A percentile compares a stretch with the other conserved stretches of the same genome.
phyloP scores from a whole-genome alignment of 139 green algal species.

The Coccomyxa sp. region DNA sequence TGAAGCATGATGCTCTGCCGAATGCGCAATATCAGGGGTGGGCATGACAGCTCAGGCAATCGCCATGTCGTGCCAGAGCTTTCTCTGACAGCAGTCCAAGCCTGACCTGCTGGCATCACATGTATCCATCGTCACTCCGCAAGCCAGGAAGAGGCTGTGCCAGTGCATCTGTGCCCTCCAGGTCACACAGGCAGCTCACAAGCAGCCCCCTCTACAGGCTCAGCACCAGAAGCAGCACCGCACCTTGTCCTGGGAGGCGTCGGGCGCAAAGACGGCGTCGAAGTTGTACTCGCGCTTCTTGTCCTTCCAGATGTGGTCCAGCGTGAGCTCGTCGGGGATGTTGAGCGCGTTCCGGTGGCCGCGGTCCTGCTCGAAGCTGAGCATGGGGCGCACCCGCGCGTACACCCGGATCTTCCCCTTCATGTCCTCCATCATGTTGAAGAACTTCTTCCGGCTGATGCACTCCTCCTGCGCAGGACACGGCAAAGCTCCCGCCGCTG shows the following conservation, averaged over 20 bases:
- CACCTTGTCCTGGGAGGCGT: slow-evolving; percentile 65
- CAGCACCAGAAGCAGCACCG: too few relatives aligned
- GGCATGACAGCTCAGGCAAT: neutral
- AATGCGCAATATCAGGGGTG: neutral
- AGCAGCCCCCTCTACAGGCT: too few relatives aligned
- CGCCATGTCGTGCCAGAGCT: too few relatives aligned
- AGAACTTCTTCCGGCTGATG: slow-evolving; percentile 66
- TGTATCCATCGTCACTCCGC: too few relatives aligned
- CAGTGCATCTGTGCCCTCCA: too few relatives aligned
- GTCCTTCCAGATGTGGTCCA: slow-evolving; percentile 88
- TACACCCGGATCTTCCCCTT: slow-evolving; percentile 98
- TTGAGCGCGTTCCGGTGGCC: slow-evolving; percentile 45
- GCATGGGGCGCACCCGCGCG: slow-evolving; percentile 82
- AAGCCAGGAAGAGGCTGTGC: too few relatives aligned
- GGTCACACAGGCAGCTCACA: too few relatives aligned
- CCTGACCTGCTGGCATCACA: too few relatives aligned
- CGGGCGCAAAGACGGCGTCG: slow-evolving; percentile 73
- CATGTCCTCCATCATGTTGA: slow-evolving; percentile 93
- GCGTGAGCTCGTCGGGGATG: slow-evolving; percentile 82
- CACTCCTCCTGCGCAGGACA: slow-evolving; percentile 45
- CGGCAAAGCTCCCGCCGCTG: too few relatives aligned
- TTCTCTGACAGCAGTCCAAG: too few relatives aligned
- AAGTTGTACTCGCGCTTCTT: slow-evolving; percentile 93
- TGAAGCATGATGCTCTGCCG: too few relatives aligned
- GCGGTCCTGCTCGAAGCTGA: slow-evolving; percentile 68